Conservation (phyloP, 1,284 basidiomycete species). For the Rhodotorula glutinis region DNA sequence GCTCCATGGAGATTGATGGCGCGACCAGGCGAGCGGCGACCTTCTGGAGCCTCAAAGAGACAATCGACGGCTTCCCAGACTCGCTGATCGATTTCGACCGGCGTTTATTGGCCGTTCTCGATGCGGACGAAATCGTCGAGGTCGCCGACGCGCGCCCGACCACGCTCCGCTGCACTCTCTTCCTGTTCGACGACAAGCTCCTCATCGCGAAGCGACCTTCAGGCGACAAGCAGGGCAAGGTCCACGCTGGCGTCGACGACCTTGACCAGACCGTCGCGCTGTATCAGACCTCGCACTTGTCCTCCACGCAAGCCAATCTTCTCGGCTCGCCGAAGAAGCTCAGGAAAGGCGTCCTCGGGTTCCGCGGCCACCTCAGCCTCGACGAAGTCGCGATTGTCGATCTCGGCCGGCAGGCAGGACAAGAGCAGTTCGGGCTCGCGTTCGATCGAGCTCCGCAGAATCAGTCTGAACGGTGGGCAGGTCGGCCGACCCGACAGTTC, state of each 20-base stretch:
- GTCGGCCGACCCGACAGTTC: constrained; percentile 71
- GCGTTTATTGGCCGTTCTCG: constrained; percentile 86
- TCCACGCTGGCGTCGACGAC: constrained; percentile 79
- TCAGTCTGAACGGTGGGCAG: constrained; percentile 57
- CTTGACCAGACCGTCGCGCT: constrained; percentile 62
- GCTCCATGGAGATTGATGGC: constrained; percentile 86
- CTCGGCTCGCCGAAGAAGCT: constrained; percentile 41
- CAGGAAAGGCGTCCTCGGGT: constrained; percentile 76
- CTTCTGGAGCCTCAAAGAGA: constrained; percentile 78
- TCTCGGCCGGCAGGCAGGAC: constrained; percentile 53
- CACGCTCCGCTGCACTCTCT: constrained; percentile 76
- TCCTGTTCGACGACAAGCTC: constrained; percentile 93
- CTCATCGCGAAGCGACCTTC: constrained; percentile 84
- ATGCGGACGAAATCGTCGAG: constrained; percentile 69
- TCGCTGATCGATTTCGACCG: constrained; percentile 79
- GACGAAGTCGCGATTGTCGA: constrained; percentile 80
- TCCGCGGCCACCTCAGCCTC: constrained; percentile 80
- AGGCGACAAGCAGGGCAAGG: constrained; percentile 66
- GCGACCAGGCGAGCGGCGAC: constrained; percentile 83
- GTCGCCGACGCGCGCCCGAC: constrained; percentile 42
- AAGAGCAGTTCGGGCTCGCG: constrained; percentile 71
- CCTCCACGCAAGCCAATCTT: constrained; percentile 16
- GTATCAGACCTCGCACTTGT: constrained; percentile 53
- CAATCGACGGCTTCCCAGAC: constrained; percentile 87
- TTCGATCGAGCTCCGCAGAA: constrained; percentile 66